phyloP scores from a whole-genome alignment of 1,284 basidiomycete species.

The Calocybe gambosa region DNA sequence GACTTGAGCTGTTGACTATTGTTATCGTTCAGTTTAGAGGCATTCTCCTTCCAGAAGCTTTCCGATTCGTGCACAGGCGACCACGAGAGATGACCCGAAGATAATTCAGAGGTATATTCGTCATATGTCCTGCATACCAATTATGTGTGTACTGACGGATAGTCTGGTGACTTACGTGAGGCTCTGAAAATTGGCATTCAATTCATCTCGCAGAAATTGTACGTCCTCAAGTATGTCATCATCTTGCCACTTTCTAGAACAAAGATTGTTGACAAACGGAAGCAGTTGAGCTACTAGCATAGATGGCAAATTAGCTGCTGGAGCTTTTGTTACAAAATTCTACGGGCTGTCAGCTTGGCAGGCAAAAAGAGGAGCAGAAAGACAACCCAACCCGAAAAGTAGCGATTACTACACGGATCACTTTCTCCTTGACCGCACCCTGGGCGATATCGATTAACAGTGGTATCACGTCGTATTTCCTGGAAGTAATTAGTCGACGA shows the following conservation, averaged over 20 bases:
- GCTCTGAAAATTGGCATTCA: constrained; percentile 78
- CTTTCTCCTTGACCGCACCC: constrained; percentile 94
- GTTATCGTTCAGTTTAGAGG: constrained; percentile 74
- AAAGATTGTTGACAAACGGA: constrained; percentile 82
- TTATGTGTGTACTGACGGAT: constrained; percentile 3
- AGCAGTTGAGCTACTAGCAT: constrained; percentile 89
- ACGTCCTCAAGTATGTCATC: constrained; percentile 93
- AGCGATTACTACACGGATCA: constrained; percentile 90
- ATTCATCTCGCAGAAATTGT: constrained; percentile 77
- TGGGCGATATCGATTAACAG: constrained; percentile 84
- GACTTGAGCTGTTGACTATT: constrained; percentile 80
- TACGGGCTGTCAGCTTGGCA: constrained; percentile 24
- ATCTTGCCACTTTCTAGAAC: constrained; percentile 87
- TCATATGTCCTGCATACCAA: constrained; percentile 74
- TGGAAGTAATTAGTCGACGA: constrained; percentile 25
- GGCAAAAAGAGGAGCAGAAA: not conserved
- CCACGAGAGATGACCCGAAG: constrained; percentile 90
- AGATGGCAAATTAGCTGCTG: constrained; percentile 79
- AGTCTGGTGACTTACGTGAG: constrained; percentile 60
- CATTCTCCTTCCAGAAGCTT: constrained; percentile 98
- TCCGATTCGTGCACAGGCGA: constrained; percentile 94
- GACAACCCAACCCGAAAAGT: constrained; percentile 71
- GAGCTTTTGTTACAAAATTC: constrained; percentile 85
- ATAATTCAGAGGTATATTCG: constrained; percentile 89
- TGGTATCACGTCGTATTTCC: constrained; percentile 88